These are phyloP conservation scores for Elsinoe perseae DNA, from an alignment of 2,329 filamentous ascomycete genomes.

Conservation along the genomic window DNA sequence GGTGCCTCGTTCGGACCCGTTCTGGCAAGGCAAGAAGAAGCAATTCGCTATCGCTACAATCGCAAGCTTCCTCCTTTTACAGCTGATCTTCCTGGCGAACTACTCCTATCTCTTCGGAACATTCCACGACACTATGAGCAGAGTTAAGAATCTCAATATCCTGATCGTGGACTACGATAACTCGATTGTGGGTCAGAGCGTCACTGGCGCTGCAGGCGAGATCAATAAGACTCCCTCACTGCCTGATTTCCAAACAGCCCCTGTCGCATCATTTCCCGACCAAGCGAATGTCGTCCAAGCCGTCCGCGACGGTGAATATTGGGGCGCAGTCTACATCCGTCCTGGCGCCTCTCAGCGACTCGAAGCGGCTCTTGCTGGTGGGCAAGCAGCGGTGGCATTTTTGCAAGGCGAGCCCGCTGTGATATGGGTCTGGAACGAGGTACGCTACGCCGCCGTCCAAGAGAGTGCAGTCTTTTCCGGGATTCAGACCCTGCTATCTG, in stretches of 20 bases:
- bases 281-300: constrained; percentile 21
- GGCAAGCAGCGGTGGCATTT: constrained; percentile 30
- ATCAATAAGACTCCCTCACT: constrained; percentile 3
- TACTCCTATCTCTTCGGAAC: constrained; percentile 26
- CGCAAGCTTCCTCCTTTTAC: constrained; percentile 16
- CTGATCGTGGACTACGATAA: constrained; percentile 29
- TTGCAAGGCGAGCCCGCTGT: constrained; percentile 30
- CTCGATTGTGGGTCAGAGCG: constrained; percentile 18
- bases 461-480: constrained; percentile 30
- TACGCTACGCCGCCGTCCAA: constrained; percentile 35
- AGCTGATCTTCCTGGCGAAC: constrained; percentile 24
- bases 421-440: constrained; percentile 41
- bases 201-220: constrained; percentile 6
- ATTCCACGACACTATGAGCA: constrained; percentile 20
- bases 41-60: constrained; percentile 17
- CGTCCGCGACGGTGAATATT: constrained; percentile 26
- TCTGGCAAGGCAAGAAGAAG: constrained; percentile 20
- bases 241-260: constrained; percentile 1
- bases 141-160: constrained; percentile 24
- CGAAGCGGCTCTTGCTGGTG: constrained; percentile 31
- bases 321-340: constrained; percentile 26
- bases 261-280: constrained; percentile 15
- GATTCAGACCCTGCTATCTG: constrained; percentile 30
- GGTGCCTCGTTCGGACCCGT: constrained; percentile 1
- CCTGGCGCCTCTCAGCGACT: constrained; percentile 35